Conservation (phyloP, 768 basidiomycete genomes). For the Chalciporus sphaerocephalus region DNA sequence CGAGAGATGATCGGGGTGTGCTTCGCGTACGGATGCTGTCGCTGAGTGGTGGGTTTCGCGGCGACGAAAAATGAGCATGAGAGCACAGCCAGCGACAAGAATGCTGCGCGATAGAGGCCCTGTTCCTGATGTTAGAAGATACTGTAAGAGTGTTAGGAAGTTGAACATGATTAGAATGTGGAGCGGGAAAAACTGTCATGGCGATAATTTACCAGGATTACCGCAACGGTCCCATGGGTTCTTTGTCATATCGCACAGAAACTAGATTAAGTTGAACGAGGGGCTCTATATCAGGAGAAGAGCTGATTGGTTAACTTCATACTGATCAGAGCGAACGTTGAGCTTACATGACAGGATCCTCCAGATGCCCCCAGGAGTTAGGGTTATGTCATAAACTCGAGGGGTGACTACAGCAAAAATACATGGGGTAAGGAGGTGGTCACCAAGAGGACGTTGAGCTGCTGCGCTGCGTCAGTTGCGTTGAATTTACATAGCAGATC, state of each 20-base stretch:
- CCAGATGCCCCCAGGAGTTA: too few species aligned
- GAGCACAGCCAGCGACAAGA: background rate
- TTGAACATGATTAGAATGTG: slow-evolving; percentile 4
- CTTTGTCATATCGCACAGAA: background rate
- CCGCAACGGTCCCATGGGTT: slow-evolving; percentile 11
- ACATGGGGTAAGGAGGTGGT: too few species aligned
- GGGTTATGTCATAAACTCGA: too few species aligned
- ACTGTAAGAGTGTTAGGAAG: background rate
- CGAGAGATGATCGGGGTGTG: background rate
- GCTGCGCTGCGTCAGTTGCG: slow-evolving; percentile 2
- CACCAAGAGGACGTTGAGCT: background rate
- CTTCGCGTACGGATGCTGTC: background rate
- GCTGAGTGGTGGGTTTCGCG: background rate
- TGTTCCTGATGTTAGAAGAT: background rate
- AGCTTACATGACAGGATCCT: slow-evolving; percentile 7
- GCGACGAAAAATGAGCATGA: background rate
- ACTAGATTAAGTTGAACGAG: slow-evolving; percentile 7
- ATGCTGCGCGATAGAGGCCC: background rate
- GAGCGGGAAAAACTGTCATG: slow-evolving; percentile 13
- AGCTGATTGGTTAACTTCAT: slow-evolving; percentile 1
- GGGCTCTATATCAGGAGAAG: background rate
- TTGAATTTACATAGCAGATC: slow-evolving; percentile 6
- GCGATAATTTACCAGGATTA: slow-evolving; percentile 8
- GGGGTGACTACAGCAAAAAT: too few species aligned
- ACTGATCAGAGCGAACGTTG: slow-evolving; percentile 3